Base-by-base conservation (phyloP, 805 yeast genomes). In the Kurtzmaniella fragi region DNA sequence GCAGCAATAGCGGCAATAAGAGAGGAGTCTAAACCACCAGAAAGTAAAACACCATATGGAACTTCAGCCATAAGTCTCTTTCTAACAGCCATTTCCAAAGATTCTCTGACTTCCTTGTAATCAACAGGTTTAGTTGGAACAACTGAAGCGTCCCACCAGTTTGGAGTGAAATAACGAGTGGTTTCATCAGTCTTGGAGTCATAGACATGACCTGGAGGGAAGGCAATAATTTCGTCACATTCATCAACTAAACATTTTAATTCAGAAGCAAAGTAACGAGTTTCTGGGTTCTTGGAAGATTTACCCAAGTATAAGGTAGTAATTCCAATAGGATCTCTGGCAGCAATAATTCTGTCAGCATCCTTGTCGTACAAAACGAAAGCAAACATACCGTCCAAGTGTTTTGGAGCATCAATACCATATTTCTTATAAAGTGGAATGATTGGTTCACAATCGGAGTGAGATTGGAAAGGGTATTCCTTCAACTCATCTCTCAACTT, bases 21-120 rank as follows among this genome's bases (percentile, higher is more conserved):
- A 16, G 96, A 88, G 34, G 97, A 89, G 64, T 93, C 99, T 57
- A 93, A 78, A 50, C 99, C 99, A 61, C 99, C 99, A 16, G 96
- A 88, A 51, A 93, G 74, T 52, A 93, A 73, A 34, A 93, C 99
- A 71, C 99, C 99, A 65, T 87, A 93, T 41, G 99, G 98, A 45
- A 93, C 99, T 73, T 93, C 99, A 41, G 98, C 93, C 99, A 93
- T 93, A 57, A 93, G 78, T 77, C 99, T 84, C 85, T 93, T 93
- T 75, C 99, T 84, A 40, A 93, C 99, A 35, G 99, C 89, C 69
- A 84, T 70, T 67, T 93, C 99, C 61, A 93, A 77, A 36, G 86
- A 64, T 55, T 82, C 84, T 65, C 96, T 82, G 45, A 93, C 77
- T 43, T 67, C 52, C 55, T 61, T 78, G 59, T 72, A 79, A 61